A percentile compares a stretch with the other conserved stretches of the same genome.
These are phyloP conservation scores for Penicillium occitanis DNA, from an alignment of 2,329 filamentous ascomycete species.

Conservation along the genomic window DNA sequence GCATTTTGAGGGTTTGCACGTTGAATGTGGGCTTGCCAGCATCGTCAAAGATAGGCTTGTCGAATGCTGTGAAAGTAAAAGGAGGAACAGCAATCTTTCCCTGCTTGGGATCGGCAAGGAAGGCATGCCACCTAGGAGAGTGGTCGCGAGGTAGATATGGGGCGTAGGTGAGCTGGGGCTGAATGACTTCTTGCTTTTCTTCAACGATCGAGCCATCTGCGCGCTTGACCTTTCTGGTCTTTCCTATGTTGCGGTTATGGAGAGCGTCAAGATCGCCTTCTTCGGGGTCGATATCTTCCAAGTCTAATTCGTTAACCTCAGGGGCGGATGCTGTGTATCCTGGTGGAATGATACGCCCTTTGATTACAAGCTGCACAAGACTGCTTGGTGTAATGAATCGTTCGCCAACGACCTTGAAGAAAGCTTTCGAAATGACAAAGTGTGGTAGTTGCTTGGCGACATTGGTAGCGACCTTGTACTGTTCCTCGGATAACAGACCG, in stretches of 20 bases:
- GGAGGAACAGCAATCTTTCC: constrained; percentile 96
- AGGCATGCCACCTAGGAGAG: constrained; percentile 88
- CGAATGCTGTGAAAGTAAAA: constrained; percentile 91
- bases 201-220: constrained; percentile 53
- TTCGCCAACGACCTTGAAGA: constrained; percentile 98
- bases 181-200: constrained; percentile 62
- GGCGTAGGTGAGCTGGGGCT: constrained; percentile 83
- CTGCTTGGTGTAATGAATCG: constrained; percentile 88
- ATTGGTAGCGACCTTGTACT: constrained; percentile 72
- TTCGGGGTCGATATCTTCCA: constrained; percentile 87
- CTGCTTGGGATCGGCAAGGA: constrained; percentile 90
- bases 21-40: constrained; percentile 86
- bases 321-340: constrained; percentile 70
- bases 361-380: constrained; percentile 90
- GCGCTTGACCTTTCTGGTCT: constrained; percentile 66
- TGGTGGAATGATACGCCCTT: constrained; percentile 89
- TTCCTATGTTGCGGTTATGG: constrained; percentile 65
- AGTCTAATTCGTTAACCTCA: constrained; percentile 70
- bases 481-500: constrained; percentile 67
- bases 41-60: constrained; percentile 79
- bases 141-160: constrained; percentile 89
- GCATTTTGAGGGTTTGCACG: constrained; percentile 94
- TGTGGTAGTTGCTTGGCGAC: constrained; percentile 83
- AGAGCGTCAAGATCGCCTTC: constrained; percentile 89
- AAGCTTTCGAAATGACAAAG: constrained; percentile 83